Evolutionary conservation across 345 rosid species (phyloP), one percentile per base, ranked within the genome.

Genomic region (Theobroma cacao): DNA sequence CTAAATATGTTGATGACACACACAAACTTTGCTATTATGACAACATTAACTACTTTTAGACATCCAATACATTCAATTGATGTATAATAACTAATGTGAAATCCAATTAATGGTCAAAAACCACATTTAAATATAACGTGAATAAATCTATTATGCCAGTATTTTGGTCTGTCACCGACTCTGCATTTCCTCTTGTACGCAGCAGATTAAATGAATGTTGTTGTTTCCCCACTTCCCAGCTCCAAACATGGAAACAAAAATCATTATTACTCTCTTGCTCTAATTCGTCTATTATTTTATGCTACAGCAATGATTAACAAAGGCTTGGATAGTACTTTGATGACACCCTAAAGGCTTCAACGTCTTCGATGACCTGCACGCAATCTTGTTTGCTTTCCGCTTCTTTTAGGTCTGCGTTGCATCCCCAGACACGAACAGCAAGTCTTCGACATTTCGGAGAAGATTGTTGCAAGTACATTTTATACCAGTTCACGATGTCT

Each of bases 351-450:
- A 91, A 89, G 30, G 88, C 85, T 1, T 75, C 75, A 48, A 84
- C 70, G 74, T 96, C 94, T 47, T 83, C 30, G 24, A 96, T 90
- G 73, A 77, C 71, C 77, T 85, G 85, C 66, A 85, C 6, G 86
- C n/a, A 60, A 72, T 82, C 83, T 55, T 61, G 22, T 24, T 77
- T 80, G n/a, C 45, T 79, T 75, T 85, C 82, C 22, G 77, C 76
- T 61, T 89, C 97, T 60, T 89, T 86, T 74, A 80, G 20, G 80
- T 84, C 79, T 0, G 89, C 75, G 78, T 96, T 87, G 91, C 98
- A 94, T 78, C 99, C 98, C 99, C 99, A 96, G 13, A 96, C 90
- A 64, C 93, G 88, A 72, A 96, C 84, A 7, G 87, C 89, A 76
- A 96, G 89, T 83, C 97, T 90, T 82, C 99, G 86, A 24, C 94